A percentile compares a stretch with the other conserved stretches of the same genome.
phyloP scores from a whole-genome alignment of 2,329 filamentous ascomycete genomes.

The Pestalotiopsis sp. region DNA sequence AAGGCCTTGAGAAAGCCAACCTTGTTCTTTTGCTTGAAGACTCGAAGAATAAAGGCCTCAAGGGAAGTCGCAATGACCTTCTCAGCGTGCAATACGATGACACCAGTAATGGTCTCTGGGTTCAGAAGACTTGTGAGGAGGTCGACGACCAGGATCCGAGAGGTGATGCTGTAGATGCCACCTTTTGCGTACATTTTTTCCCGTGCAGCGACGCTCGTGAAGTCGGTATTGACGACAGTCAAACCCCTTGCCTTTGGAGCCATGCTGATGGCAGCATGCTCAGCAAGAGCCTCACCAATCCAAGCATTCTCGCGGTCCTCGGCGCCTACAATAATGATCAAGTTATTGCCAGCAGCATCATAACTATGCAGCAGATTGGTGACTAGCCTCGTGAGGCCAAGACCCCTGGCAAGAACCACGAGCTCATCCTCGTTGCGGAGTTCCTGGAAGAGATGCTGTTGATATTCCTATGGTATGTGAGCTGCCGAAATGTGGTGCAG shows the following conservation, averaged over 20 bases:
- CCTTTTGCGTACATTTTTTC: constrained; percentile 91
- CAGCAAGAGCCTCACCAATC: constrained; percentile 94
- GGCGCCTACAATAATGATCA: constrained; percentile 86
- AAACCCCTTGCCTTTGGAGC: constrained; percentile 81
- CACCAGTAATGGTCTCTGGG: constrained; percentile 82
- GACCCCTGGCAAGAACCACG: constrained; percentile 85
- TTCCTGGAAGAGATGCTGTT: constrained; percentile 93
- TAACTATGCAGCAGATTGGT: constrained; percentile 98
- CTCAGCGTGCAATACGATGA: constrained; percentile 88
- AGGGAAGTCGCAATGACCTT: constrained; percentile 82
- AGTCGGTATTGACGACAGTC: constrained; percentile 91
- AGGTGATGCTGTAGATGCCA: constrained; percentile 94
- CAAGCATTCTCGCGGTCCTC: constrained; percentile 93
- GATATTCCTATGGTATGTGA: constrained; percentile 67
- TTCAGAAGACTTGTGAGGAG: constrained; percentile 82
- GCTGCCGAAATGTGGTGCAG: constrained; percentile 10
- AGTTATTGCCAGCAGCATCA: constrained; percentile 91
- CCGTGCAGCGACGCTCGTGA: constrained; percentile 81
- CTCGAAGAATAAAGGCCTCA: constrained; percentile 92
- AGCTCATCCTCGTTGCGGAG: constrained; percentile 91
- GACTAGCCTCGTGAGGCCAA: constrained; percentile 88
- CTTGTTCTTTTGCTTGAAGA: constrained; percentile 95
- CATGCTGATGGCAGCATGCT: constrained; percentile 90
- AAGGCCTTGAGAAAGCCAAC: constrained; percentile 93
- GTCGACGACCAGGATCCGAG: constrained; percentile 92